These are phyloP conservation scores for Malus sieversii DNA, from an alignment of 306 rosid species.

Conservation along the genomic window DNA sequence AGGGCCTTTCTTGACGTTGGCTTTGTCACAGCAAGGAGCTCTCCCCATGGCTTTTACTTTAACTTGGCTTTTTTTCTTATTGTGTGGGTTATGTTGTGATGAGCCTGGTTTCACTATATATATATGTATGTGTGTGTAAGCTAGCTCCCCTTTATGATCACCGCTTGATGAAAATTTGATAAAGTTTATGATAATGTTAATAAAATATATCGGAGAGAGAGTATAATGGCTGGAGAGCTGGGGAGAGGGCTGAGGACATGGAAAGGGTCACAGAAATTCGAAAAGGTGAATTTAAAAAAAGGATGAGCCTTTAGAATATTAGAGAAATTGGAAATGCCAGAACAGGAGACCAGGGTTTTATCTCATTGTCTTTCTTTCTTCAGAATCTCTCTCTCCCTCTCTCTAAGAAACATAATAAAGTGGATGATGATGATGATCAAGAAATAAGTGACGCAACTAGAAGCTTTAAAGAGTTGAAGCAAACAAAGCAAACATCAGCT, in stretches of 20 bases:
- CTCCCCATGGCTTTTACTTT: conserved; percentile 56
- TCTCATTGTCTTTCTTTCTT: conserved; percentile 42
- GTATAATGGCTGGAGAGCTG: conserved; percentile 58
- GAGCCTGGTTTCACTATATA: conserved; percentile 9
- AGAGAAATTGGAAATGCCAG: conserved; percentile 36
- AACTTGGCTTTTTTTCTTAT: background rate
- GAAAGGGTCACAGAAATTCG: conserved; percentile 37
- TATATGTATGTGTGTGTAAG: background rate
- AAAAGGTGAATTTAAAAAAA: conserved; percentile 40
- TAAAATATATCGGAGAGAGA: conserved; percentile 25
- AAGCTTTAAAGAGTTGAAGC: conserved; percentile 5
- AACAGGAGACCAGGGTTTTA: conserved; percentile 36
- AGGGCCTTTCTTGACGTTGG: conserved; percentile 96
- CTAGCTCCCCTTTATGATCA: background rate
- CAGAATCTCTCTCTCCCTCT: conserved; percentile 33
- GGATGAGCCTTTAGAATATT: conserved; percentile 27
- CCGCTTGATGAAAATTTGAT: conserved; percentile 16
- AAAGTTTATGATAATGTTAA: conserved; percentile 24
- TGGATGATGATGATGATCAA: conserved; percentile 12
- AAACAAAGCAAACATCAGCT: conserved; percentile 4
- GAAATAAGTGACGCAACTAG: conserved; percentile 8
- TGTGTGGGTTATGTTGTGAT: conserved; percentile 1
- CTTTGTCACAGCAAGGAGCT: conserved; percentile 99
- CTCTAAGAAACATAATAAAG: conserved; percentile 1
- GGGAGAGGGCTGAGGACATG: conserved; percentile 20